Conservation (phyloP, 1,139 yeast genomes). For the Candida mesenterica region DNA sequence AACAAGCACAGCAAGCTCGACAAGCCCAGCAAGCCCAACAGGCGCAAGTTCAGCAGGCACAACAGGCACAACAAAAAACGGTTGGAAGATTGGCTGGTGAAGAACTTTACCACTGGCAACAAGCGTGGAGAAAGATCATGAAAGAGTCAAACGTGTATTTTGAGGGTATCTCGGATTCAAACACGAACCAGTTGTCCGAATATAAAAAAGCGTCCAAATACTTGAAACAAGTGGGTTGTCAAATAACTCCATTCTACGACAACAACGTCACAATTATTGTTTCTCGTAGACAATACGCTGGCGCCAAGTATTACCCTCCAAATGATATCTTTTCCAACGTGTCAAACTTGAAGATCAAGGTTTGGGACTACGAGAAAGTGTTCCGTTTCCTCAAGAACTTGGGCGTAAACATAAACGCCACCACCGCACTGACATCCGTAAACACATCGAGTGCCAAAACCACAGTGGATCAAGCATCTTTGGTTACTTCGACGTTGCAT, state of each 20-base stretch:
- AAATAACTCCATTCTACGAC: slow-evolving; percentile 73
- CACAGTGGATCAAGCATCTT: background rate
- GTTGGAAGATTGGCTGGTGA: slow-evolving; percentile 40
- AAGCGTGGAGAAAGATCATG: slow-evolving; percentile 79
- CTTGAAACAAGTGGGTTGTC: slow-evolving; percentile 60
- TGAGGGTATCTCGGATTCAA: slow-evolving; percentile 57
- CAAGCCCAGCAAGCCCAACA: slow-evolving; percentile 8
- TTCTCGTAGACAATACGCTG: slow-evolving; percentile 46
- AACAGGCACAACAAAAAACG: slow-evolving; percentile 10
- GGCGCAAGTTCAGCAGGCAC: no score
- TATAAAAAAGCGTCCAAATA: slow-evolving; percentile 54
- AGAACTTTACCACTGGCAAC: slow-evolving; percentile 73
- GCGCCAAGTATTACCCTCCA: slow-evolving; percentile 30
- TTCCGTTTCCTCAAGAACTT: slow-evolving; percentile 74
- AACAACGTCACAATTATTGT: slow-evolving; percentile 78
- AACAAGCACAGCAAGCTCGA: slow-evolving; percentile 9
- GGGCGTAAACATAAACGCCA: slow-evolving; percentile 37
- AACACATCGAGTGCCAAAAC: slow-evolving; percentile 17
- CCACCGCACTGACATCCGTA: slow-evolving; percentile 1
- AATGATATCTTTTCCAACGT: slow-evolving; percentile 72
- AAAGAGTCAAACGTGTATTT: slow-evolving; percentile 73
- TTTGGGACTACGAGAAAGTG: slow-evolving; percentile 88
- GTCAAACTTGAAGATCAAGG: slow-evolving; percentile 58
- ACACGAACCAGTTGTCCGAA: slow-evolving; percentile 43
- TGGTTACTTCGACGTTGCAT: background rate